phyloP scores from a whole-genome alignment of 2,329 filamentous ascomycete genomes.

The Venturia oleaginea region DNA sequence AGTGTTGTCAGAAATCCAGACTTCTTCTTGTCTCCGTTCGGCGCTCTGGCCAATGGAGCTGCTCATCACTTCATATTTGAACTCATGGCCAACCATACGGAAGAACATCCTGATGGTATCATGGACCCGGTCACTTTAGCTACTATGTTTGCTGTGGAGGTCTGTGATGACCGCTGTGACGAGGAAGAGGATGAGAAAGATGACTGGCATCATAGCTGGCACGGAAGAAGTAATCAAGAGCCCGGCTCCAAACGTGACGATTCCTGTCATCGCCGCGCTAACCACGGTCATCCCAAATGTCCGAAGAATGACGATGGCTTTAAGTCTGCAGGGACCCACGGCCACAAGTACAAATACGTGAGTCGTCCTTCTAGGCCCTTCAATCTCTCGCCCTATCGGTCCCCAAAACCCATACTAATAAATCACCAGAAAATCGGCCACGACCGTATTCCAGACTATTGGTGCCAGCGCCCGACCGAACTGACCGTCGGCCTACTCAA shows the following conservation, averaged over 20 bases:
- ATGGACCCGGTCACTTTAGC: constrained; percentile 30
- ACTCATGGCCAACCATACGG: constrained; percentile 32
- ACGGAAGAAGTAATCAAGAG: neutral
- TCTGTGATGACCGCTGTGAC: constrained; percentile 23
- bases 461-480: constrained; percentile 23
- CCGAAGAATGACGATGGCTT: neutral
- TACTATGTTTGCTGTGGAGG: constrained; percentile 31
- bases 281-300: neutral
- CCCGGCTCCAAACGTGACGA: neutral
- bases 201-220: neutral
- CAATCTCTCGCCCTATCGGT: neutral
- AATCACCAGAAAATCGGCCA: constrained; percentile 21
- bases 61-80: constrained; percentile 17
- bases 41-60: constrained; percentile 16
- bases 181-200: neutral
- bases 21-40: constrained; percentile 20
- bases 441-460: constrained; percentile 36
- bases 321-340: neutral
- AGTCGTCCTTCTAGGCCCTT: neutral
- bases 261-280: neutral
- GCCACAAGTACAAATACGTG: constrained; percentile 8
- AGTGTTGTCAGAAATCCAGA: constrained; percentile 23
- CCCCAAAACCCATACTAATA: neutral
- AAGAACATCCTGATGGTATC: constrained; percentile 28
- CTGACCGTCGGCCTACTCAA: neutral